Percentiles rank a stretch among this genome's conserved stretches.
Evolutionary conservation across 306 rosid genomes (phyloP).

Genomic region (Delonix regia): DNA sequence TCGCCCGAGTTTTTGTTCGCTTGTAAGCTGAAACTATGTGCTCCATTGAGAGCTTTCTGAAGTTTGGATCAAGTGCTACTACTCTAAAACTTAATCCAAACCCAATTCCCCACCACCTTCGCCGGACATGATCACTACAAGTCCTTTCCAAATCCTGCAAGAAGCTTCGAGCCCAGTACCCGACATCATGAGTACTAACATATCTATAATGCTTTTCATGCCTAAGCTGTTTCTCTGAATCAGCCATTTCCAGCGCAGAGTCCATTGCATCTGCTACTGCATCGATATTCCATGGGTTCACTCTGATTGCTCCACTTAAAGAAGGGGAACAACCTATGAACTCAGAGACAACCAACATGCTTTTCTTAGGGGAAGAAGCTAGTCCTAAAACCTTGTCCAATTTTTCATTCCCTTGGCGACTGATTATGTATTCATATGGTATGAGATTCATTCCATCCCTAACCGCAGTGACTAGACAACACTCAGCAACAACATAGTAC

Average conservation of each 20-base stretch:
- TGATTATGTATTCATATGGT: conserved; percentile 66
- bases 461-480: conserved; percentile 77
- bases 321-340: conserved; percentile 80
- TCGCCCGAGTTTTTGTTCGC: conserved; percentile 58
- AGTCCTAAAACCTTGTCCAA: conserved; percentile 61
- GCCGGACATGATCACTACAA: conserved; percentile 62
- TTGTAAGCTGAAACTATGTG: conserved; percentile 67
- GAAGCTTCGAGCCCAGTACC: conserved; percentile 83
- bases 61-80: conserved; percentile 76
- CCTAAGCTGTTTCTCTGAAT: conserved; percentile 68
- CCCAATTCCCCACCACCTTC: conserved; percentile 79
- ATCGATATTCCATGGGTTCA: conserved; percentile 77
- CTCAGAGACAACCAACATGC: conserved; percentile 73
- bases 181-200: conserved; percentile 78
- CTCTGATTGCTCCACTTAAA: conserved; percentile 74
- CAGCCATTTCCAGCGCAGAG: conserved; percentile 64
- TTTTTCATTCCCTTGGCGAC: conserved; percentile 62
- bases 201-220: conserved; percentile 78
- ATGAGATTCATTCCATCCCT: conserved; percentile 82
- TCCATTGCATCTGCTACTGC: conserved; percentile 83
- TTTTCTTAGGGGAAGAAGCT: conserved; percentile 50
- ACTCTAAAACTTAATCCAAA: conserved; percentile 77
- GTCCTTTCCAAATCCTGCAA: conserved; percentile 69
- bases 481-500: conserved; percentile 71
- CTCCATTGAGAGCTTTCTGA: conserved; percentile 69